Evolutionary conservation across 192 early-diverging fungal species (phyloP), one percentile per base, ranked within the genome.

Genomic region (Gryganskiella cystojenkinii): DNA sequence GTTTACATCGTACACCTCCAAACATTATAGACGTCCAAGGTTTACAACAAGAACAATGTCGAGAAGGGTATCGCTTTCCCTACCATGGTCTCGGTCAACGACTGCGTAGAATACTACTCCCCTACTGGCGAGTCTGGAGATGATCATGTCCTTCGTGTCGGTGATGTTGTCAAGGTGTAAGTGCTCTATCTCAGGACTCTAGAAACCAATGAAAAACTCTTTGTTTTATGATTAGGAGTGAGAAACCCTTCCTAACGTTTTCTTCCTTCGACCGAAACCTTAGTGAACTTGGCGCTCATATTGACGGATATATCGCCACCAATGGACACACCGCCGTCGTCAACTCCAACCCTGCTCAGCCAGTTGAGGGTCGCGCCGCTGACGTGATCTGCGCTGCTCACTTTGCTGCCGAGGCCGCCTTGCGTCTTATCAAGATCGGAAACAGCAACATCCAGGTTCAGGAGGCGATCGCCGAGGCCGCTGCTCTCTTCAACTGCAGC

Each of bases 141-240:
- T 46, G 89, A 92, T 68, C 72, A 84, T 43, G 71, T 86, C 9
- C 82, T 98, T 58, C 86, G 83, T 28, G 84, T 79, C 4, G 92
- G 92, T 65, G 95, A 96, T 72, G 85, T 98, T 46, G 95, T 96
- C 68, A 96, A 96, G 80, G 85, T 98, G 81, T 90, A 88, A 55
- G 67, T 60, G 28, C 13, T n/a, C n/a, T n/a, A n/a, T n/a, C n/a
- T n/a, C n/a, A n/a, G n/a, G n/a, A n/a, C n/a, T n/a, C n/a, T n/a
- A n/a, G n/a, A n/a, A n/a, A n/a, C n/a, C n/a, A n/a, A n/a, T n/a
- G n/a, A n/a, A n/a, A 52, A 30, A 31, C 22, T 33, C 40, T 34
- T 25, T 46, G 15, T 37, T 51, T 56, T 27, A 2, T 57, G 50
- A 28, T 44, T 28, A 49, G 9, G 14, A 14, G 45, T 19, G 19